phyloP scores from a whole-genome alignment of 176 grass and related monocot species.

The Olyra latifolia region DNA sequence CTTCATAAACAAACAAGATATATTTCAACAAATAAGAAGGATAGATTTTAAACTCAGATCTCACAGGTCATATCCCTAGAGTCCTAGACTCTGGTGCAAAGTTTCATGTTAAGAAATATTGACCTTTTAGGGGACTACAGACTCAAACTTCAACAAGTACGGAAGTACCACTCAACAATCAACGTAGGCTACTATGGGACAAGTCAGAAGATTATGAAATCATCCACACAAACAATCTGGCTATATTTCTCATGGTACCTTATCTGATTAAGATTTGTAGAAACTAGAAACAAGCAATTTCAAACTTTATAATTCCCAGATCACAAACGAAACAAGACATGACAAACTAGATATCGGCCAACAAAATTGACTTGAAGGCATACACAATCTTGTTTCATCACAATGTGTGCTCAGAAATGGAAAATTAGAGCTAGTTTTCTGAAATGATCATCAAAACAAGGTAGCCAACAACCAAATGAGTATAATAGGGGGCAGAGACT shows the following conservation, averaged over 20 bases:
- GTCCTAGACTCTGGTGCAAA: not conserved
- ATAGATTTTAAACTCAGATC: not conserved
- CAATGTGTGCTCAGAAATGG: not conserved
- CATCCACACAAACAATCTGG: not conserved
- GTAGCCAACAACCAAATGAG: constrained; percentile 2
- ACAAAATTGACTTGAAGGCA: not conserved
- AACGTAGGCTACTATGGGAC: not conserved
- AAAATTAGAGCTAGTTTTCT: not conserved
- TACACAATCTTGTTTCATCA: not conserved
- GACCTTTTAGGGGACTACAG: not conserved
- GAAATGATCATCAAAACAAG: constrained; percentile 3
- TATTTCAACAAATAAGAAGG: constrained; percentile 2
- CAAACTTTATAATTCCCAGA: not conserved
- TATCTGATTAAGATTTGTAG: not conserved
- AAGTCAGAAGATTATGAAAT: not conserved
- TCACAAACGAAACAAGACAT: not conserved
- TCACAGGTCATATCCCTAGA: too few species aligned
- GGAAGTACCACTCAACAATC: not conserved
- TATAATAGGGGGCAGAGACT: not conserved
- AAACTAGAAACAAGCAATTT: not conserved
- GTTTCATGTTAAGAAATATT: not conserved
- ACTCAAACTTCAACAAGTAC: not conserved
- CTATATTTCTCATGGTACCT: not conserved
- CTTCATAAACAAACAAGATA: not conserved
- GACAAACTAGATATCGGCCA: not conserved